Evolutionary conservation across 2,329 filamentous ascomycete genomes (phyloP).

Genomic region (Botrytis porri): DNA sequence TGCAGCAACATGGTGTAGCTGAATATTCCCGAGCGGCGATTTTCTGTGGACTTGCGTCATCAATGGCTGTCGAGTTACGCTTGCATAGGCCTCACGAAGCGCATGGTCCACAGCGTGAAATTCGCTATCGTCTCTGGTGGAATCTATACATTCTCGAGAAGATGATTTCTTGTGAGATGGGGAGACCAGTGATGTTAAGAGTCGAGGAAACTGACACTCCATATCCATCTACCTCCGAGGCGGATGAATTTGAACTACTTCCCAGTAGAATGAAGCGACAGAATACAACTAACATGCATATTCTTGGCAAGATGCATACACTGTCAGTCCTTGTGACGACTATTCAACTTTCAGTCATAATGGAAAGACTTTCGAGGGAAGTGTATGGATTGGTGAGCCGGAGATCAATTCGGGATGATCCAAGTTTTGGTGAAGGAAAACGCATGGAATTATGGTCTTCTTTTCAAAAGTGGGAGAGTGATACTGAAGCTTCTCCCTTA

Average conservation of each 20-base stretch:
- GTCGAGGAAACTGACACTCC: conserved; percentile 34
- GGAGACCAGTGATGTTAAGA: conserved; percentile 32
- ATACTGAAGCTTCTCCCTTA: conserved; percentile 32
- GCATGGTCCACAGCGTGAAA: conserved; percentile 31
- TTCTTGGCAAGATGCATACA: conserved; percentile 32
- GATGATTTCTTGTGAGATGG: conserved; percentile 35
- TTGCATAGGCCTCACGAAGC: conserved; percentile 31
- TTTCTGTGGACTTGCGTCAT: conserved; percentile 31
- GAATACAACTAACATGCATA: conserved; percentile 16
- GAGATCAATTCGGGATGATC: conserved; percentile 33
- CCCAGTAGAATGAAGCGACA: conserved; percentile 22
- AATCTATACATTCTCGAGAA: conserved; percentile 38
- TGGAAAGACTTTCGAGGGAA: conserved; percentile 32
- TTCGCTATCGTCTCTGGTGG: conserved; percentile 37
- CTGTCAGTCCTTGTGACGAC: conserved; percentile 35
- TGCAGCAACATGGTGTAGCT: conserved; percentile 36
- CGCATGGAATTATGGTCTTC: conserved; percentile 30
- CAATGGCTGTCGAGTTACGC: conserved; percentile 36
- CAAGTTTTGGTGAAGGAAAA: conserved; percentile 28
- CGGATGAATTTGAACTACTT: conserved; percentile 38
- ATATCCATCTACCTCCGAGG: conserved; percentile 34
- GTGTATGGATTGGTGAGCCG: conserved; percentile 34
- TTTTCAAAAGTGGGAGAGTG: conserved; percentile 31
- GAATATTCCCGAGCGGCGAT: conserved; percentile 36
- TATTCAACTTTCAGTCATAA: conserved; percentile 28